Evolutionary conservation across 441 rosid genomes (phyloP), one percentile per base, ranked within the genome.

Genomic region (Adansonia madagascariensis): DNA sequence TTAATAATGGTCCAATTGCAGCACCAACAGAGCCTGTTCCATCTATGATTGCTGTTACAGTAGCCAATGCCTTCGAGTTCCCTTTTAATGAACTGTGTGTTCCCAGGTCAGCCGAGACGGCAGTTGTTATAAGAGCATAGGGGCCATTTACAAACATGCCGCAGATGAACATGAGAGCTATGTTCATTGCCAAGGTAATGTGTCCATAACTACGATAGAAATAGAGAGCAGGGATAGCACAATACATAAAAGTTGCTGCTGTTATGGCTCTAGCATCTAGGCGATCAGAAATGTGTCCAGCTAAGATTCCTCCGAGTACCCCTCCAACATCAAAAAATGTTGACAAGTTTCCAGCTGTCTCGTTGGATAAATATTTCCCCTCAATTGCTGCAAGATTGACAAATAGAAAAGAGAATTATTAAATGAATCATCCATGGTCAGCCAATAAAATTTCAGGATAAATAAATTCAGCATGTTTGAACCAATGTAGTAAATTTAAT

Each of bases 21-120:
- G 99, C 97, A 73, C 99, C 99, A 1, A 96, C 89, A 0, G 99
- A 96, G 69, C 99, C 99, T 0, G 99, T 96, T 67, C 99, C 98
- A 41, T 96, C 98, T 53, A 96, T 96, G 22, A 96, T 96, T 15
- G 99, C 99, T 2, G 98, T 92, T 15, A 96, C 98, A 0, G 99
- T 96, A 0, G 99, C 99, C 75, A 96, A 69, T 17, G 99, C 99
- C 77, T 95, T 84, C 0, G 97, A 91, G 88, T 91, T 94, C 59
- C 97, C 99, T 74, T 86, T 87, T 74, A 96, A 74, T 8, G 98
- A 94, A 72, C 94, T 89, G 76, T 94, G 98, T 18, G 98, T 96
- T 61, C 99, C 99, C 44, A 96, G 81, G 74, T 95, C 99, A 0
- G 99, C 93, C 0, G 99, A 94, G 62, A 95, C 99, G 0, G 99